Evolutionary conservation across 805 yeast genomes (phyloP).

Genomic region (Ogataea neopini): DNA sequence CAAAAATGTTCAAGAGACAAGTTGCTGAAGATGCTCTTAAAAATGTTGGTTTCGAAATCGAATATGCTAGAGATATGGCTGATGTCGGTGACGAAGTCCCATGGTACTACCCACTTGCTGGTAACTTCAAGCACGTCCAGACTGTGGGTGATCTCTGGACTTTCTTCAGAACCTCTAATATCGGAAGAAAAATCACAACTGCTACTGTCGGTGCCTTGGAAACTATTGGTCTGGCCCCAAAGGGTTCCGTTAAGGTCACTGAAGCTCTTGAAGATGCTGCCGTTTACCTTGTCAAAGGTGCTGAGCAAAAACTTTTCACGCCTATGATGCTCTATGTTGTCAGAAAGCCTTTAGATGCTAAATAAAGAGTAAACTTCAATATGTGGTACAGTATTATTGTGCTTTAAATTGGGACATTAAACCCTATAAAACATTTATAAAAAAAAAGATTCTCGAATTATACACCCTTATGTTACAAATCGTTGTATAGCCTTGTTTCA

Average conservation of each 20-base stretch:
- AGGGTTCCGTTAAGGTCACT: slow-evolving; percentile 88
- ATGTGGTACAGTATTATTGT: no score
- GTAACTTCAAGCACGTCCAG: slow-evolving; percentile 90
- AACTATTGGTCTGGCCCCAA: slow-evolving; percentile 83
- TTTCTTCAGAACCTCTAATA: slow-evolving; percentile 78
- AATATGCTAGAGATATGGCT: slow-evolving; percentile 79
- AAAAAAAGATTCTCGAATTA: slow-evolving; percentile 5
- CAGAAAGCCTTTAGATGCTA: slow-evolving; percentile 64
- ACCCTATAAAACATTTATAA: slow-evolving; percentile 4
- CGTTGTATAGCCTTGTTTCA: neutral
- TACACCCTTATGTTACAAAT: slow-evolving; percentile 5
- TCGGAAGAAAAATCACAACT: slow-evolving; percentile 88
- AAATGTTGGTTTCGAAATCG: slow-evolving; percentile 83
- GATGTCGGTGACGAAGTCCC: slow-evolving; percentile 81
- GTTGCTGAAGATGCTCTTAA: slow-evolving; percentile 88
- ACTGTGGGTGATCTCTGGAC: slow-evolving; percentile 75
- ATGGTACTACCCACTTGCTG: slow-evolving; percentile 96
- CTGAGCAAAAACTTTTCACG: slow-evolving; percentile 83
- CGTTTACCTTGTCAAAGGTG: slow-evolving; percentile 91
- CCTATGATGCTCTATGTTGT: slow-evolving; percentile 96
- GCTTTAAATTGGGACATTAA: neutral
- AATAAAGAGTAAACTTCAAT: slow-evolving; percentile 3
- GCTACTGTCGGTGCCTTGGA: slow-evolving; percentile 80
- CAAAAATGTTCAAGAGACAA: slow-evolving; percentile 85
- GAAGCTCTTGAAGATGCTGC: slow-evolving; percentile 96